Conservation (phyloP, 164 flowering plant genomes). For the Vitis amurensis region DNA sequence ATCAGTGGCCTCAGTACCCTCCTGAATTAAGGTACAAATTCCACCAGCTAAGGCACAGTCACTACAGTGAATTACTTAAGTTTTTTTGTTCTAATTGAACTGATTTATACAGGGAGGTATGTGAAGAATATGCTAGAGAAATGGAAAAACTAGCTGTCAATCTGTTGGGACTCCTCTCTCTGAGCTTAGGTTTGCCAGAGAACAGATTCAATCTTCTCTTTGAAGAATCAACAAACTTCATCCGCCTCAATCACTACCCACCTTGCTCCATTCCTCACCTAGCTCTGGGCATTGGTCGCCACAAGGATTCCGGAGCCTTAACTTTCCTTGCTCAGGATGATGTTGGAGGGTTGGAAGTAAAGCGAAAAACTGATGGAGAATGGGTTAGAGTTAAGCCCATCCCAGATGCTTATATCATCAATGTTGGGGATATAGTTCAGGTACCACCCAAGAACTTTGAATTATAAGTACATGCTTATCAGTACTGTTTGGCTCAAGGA, state of each 20-base stretch:
- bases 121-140: conserved; percentile 33
- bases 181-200: conserved; percentile 36
- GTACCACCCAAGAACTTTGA: conserved; percentile 17
- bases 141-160: conserved; percentile 31
- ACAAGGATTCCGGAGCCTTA: conserved; percentile 43
- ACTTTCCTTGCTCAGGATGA: conserved; percentile 46
- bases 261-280: conserved; percentile 46
- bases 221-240: conserved; percentile 28
- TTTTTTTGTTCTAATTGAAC: not conserved
- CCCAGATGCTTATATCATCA: conserved; percentile 42
- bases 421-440: conserved; percentile 44
- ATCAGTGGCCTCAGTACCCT: conserved; percentile 41
- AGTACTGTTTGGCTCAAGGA: too few species aligned
- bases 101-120: conserved; percentile 26
- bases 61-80: too few species aligned
- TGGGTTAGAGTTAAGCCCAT: conserved; percentile 43
- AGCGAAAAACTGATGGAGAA: conserved; percentile 34
- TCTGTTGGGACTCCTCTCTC: conserved; percentile 35
- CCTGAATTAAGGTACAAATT: conserved; percentile 32
- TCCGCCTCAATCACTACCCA: conserved; percentile 49
- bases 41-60: too few species aligned
- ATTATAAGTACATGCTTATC: not conserved
- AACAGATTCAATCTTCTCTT: conserved; percentile 29
- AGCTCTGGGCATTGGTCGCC: conserved; percentile 49
- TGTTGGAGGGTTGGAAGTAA: conserved; percentile 44